Conservation (phyloP, 345 rosid species). For the Eucalyptus cloeziana region DNA sequence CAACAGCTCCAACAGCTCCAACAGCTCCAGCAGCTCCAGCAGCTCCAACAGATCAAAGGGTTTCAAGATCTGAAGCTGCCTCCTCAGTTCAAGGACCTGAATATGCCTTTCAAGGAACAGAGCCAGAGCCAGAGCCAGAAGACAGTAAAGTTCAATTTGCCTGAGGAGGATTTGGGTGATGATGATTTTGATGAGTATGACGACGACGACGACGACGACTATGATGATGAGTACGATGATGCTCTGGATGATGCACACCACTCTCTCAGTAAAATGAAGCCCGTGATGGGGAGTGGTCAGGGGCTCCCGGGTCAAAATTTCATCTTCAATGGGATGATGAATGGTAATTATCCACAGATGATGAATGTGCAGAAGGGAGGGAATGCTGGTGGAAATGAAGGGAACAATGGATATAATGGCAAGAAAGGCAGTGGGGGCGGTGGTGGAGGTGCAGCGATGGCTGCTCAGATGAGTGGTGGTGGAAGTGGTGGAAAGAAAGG, state of each 20-base stretch:
- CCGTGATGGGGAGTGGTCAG: slow-evolving; percentile 22
- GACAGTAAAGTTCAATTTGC: slow-evolving; percentile 36
- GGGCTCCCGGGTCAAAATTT: slow-evolving; percentile 19
- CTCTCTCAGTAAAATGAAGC: slow-evolving; percentile 33
- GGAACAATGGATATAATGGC: slow-evolving; percentile 8
- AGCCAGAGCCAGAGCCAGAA: slow-evolving; percentile 40
- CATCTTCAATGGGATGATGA: slow-evolving; percentile 37
- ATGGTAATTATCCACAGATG: slow-evolving; percentile 34
- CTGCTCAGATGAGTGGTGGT: slow-evolving; percentile 19
- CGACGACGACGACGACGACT: slow-evolving; percentile 33
- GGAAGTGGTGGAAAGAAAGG: slow-evolving; percentile 22
- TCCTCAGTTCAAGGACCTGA: slow-evolving; percentile 41
- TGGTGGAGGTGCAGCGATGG: slow-evolving; percentile 7
- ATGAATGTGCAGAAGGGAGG: slow-evolving; percentile 50
- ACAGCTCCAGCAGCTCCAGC: slow-evolving; percentile 13
- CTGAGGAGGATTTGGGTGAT: slow-evolving; percentile 39
- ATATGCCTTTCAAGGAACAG: neutral
- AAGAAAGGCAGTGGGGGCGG: slow-evolving; percentile 29
- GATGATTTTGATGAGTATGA: slow-evolving; percentile 27
- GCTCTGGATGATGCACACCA: slow-evolving; percentile 22
- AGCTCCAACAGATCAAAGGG: slow-evolving; percentile 58
- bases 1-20: slow-evolving; percentile 54
- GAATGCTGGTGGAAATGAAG: slow-evolving; percentile 2
- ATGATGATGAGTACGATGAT: slow-evolving; percentile 31
- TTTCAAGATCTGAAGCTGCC: slow-evolving; percentile 55